These are phyloP conservation scores for Moelleriella libera DNA, from an alignment of 2,329 filamentous ascomycete genomes.

Conservation along the genomic window DNA sequence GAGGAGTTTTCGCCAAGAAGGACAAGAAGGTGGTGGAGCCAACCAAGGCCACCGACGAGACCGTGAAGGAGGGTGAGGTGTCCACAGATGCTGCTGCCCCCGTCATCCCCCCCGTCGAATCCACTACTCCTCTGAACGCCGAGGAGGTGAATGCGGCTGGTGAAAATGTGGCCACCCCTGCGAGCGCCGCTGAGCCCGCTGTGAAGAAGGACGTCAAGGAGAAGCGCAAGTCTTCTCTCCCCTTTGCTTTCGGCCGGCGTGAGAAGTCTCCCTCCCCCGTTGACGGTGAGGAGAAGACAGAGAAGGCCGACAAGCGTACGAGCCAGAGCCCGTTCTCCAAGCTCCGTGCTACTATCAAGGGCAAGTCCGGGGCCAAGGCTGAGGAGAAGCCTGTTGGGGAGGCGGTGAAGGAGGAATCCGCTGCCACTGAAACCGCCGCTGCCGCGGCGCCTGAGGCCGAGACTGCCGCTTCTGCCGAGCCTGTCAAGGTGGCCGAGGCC, in stretches of 20 bases:
- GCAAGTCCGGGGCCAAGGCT: conserved; percentile 26
- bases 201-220: conserved; percentile 52
- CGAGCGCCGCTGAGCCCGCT: conserved; percentile 36
- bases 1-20: conserved; percentile 35
- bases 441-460: conserved; percentile 10
- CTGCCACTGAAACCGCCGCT: conserved; percentile 14
- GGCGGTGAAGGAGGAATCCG: conserved; percentile 17
- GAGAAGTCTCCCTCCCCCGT: conserved; percentile 44
- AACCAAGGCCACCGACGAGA: conserved; percentile 24
- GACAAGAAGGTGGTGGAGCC: conserved; percentile 43
- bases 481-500: conserved; percentile 11
- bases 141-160: conserved; percentile 39
- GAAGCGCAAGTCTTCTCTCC: conserved; percentile 71
- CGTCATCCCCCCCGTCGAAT: conserved; percentile 45
- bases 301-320: conserved; percentile 13
- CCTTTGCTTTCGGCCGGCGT: conserved; percentile 70
- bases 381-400: conserved; percentile 26
- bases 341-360: conserved; percentile 42
- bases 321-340: conserved; percentile 39
- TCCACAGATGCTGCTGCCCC: conserved; percentile 37
- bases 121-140: conserved; percentile 39
- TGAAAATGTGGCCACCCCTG: conserved; percentile 28
- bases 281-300: conserved; percentile 38
- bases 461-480: conserved; percentile 10
- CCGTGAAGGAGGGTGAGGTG: conserved; percentile 26